A percentile compares a stretch with the other conserved stretches of the same genome.
phyloP scores from a whole-genome alignment of 2,329 filamentous ascomycete genomes.

The Cordyceps militaris region DNA sequence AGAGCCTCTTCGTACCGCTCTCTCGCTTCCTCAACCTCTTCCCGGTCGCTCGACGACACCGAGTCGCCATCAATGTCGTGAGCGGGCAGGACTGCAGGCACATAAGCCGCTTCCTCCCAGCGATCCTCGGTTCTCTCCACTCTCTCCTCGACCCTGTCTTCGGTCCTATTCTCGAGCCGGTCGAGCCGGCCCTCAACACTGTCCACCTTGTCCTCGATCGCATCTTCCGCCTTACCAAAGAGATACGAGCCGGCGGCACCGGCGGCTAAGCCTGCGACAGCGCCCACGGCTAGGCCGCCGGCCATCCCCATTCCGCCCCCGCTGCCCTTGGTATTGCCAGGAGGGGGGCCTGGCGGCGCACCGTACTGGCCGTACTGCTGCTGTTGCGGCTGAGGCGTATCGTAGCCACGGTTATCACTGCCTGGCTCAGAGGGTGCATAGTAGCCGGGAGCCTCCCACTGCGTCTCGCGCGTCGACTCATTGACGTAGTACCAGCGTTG shows the following conservation, averaged over 20 bases:
- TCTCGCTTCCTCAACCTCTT: conserved; percentile 35
- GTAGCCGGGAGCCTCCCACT: conserved; percentile 54
- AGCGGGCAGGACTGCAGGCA: conserved; percentile 12
- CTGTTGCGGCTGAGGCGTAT: neutral
- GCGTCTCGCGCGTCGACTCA: conserved; percentile 50
- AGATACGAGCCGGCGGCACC: conserved; percentile 50
- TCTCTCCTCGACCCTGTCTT: neutral
- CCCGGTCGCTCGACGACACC: conserved; percentile 35
- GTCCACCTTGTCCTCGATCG: neutral
- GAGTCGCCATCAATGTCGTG: conserved; percentile 34
- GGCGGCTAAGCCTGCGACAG: conserved; percentile 51
- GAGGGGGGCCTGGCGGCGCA: neutral
- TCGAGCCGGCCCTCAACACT: conserved; percentile 6
- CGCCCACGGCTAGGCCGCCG: conserved; percentile 41
- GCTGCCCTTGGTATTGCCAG: conserved; percentile 31
- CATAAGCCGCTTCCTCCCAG: neutral
- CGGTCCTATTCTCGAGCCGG: conserved; percentile 2
- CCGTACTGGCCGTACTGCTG: neutral
- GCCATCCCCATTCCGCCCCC: conserved; percentile 31
- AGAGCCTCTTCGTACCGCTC: conserved; percentile 39
- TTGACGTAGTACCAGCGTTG: conserved; percentile 62
- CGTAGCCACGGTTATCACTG: conserved; percentile 21
- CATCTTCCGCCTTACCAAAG: conserved; percentile 23
- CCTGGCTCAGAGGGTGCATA: conserved; percentile 17
- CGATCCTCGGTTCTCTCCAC: neutral